These are phyloP conservation scores for Porphyrellus cyaneotinctus DNA, from an alignment of 768 basidiomycete species.

Conservation along the genomic window DNA sequence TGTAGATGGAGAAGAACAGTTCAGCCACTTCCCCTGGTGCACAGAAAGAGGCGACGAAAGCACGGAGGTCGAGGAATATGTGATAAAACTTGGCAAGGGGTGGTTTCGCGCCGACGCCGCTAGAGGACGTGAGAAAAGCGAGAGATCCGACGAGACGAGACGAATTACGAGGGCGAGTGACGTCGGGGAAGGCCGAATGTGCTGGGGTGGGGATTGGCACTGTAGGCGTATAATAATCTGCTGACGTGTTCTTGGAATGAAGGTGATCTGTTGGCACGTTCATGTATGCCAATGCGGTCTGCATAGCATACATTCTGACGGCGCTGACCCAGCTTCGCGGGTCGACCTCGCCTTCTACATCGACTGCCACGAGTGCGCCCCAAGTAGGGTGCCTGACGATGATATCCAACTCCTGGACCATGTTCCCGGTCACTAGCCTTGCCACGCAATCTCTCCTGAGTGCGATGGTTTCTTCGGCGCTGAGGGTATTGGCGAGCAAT, in stretches of 20 bases:
- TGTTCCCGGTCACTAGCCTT: conserved; percentile 82
- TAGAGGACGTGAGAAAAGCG: conserved; percentile 12
- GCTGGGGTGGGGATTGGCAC: conserved; percentile 56
- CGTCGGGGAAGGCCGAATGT: conserved; percentile 69
- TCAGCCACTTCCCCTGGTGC: conserved; percentile 90
- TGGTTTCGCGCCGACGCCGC: conserved; percentile 27
- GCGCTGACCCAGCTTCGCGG: conserved; percentile 84
- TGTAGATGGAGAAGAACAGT: conserved; percentile 90
- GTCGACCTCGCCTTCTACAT: conserved; percentile 80
- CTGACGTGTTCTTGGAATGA: conserved; percentile 32
- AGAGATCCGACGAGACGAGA: conserved; percentile 37
- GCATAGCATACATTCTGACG: conserved; percentile 88
- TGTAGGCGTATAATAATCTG: conserved; percentile 41
- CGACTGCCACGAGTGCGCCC: conserved; percentile 88
- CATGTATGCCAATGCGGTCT: conserved; percentile 76
- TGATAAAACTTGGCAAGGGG: conserved; percentile 77
- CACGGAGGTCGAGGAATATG: conserved; percentile 84
- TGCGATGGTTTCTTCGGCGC: conserved; percentile 77
- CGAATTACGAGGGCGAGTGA: conserved; percentile 25
- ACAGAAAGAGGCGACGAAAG: conserved; percentile 89
- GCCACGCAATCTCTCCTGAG: conserved; percentile 85
- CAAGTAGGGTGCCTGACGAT: conserved; percentile 94
- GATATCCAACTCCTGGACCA: conserved; percentile 88
- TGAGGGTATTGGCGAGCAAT: conserved; percentile 81
- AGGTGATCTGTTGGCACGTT: conserved; percentile 44